Conservation (phyloP, 495 filamentous ascomycete species). For the Lichina pygmaea region DNA sequence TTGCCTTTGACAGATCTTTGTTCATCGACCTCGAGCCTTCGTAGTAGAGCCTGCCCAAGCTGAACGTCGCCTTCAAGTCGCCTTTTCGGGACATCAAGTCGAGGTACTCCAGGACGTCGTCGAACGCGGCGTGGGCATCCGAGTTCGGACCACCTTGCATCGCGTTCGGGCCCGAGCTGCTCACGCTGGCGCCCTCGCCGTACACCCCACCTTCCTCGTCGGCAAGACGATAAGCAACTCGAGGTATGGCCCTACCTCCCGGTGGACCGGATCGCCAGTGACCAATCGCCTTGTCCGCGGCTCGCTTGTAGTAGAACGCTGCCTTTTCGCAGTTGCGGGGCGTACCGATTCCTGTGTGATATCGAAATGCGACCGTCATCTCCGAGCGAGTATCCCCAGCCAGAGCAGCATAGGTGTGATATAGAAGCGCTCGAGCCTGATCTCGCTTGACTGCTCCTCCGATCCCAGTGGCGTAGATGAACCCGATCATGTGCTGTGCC, state of each 20-base stretch:
- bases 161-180: slow-evolving; percentile 70
- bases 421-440: slow-evolving; percentile 76
- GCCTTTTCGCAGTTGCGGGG: slow-evolving; percentile 69
- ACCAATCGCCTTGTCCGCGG: slow-evolving; percentile 75
- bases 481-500: slow-evolving; percentile 81
- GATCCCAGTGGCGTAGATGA: slow-evolving; percentile 89
- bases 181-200: slow-evolving; percentile 78
- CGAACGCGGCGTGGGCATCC: slow-evolving; percentile 55
- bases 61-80: slow-evolving; percentile 76
- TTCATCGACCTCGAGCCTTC: slow-evolving; percentile 58
- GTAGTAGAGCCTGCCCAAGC: slow-evolving; percentile 67
- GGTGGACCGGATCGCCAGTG: slow-evolving; percentile 76
- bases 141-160: slow-evolving; percentile 39
- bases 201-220: slow-evolving; percentile 87
- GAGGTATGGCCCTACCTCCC: slow-evolving; percentile 51
- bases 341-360: slow-evolving; percentile 64
- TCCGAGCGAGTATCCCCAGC: slow-evolving; percentile 61
- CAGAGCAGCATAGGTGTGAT: slow-evolving; percentile 83
- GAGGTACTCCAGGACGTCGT: slow-evolving; percentile 84
- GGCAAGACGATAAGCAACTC: slow-evolving; percentile 51
- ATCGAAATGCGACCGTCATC: slow-evolving; percentile 79
- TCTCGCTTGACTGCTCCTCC: slow-evolving; percentile 61
- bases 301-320: slow-evolving; percentile 66
- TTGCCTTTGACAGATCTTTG: slow-evolving; percentile 44
- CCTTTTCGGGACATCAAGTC: slow-evolving; percentile 86